phyloP scores from a whole-genome alignment of 2,329 filamentous ascomycete genomes.

The Teratosphaeria nubilosa region DNA sequence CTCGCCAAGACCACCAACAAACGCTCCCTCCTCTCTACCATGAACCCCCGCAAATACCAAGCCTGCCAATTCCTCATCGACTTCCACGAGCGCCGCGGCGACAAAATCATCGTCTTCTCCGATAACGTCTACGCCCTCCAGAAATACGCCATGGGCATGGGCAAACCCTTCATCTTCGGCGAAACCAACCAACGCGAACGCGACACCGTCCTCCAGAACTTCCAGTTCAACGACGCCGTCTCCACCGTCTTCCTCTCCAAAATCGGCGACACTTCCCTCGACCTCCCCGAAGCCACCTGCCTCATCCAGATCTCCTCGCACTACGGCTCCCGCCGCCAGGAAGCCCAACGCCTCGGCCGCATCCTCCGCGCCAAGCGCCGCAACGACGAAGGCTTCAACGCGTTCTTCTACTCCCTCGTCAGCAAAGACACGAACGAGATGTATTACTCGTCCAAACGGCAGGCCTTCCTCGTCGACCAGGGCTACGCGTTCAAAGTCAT shows the following conservation, averaged over 20 bases:
- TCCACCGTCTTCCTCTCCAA: constrained; percentile 95
- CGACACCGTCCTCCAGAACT: constrained; percentile 79
- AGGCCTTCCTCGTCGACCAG: constrained; percentile 95
- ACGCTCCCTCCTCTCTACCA: constrained; percentile 69
- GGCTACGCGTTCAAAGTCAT: constrained; percentile 99
- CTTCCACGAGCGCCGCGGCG: constrained; percentile 86
- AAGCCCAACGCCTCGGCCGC: constrained; percentile 84
- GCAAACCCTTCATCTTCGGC: constrained; percentile 85
- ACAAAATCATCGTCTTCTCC: constrained; percentile 97
- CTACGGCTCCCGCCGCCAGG: constrained; percentile 91
- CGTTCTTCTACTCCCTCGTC: constrained; percentile 96
- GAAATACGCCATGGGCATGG: constrained; percentile 71
- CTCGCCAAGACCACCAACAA: constrained; percentile 53
- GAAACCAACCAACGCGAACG: constrained; percentile 79
- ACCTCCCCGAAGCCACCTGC: constrained; percentile 90
- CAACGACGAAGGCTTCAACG: constrained; percentile 97
- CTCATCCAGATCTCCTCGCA: constrained; percentile 96
- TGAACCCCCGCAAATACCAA: constrained; percentile 97
- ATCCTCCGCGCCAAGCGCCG: constrained; percentile 90
- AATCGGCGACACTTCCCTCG: constrained; percentile 96
- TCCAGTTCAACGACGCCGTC: constrained; percentile 81
- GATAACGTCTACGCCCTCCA: constrained; percentile 93
- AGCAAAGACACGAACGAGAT: constrained; percentile 97
- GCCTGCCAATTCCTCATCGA: constrained; percentile 97
- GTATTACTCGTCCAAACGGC: constrained; percentile 92